phyloP scores from a whole-genome alignment of 768 basidiomycete species.

The Xanthoconium purpureum region DNA sequence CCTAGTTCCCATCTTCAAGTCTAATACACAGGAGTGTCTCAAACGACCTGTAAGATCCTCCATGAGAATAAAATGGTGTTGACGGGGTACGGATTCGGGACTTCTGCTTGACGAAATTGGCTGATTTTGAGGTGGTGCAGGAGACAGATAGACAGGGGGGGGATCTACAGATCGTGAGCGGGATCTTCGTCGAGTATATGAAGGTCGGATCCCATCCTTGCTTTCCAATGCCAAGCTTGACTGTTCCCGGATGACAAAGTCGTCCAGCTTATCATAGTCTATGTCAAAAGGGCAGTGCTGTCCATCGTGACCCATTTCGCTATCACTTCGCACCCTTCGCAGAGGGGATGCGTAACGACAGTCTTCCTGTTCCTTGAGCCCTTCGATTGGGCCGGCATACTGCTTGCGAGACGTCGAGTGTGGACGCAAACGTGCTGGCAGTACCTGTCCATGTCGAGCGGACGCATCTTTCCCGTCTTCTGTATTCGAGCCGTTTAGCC shows the following conservation, averaged over 20 bases:
- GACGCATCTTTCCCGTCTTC: conserved; percentile 58
- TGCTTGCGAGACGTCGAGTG: conserved; percentile 19
- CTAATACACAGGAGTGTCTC: conserved; percentile 91
- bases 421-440: background rate
- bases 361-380: conserved; percentile 39
- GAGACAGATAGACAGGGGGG: conserved; percentile 23
- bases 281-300: conserved; percentile 42
- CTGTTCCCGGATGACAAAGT: conserved; percentile 17
- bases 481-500: conserved; percentile 38
- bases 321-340: conserved; percentile 67
- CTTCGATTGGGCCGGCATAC: conserved; percentile 34
- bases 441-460: conserved; percentile 38
- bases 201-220: conserved; percentile 24
- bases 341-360: conserved; percentile 37
- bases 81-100: conserved; percentile 63
- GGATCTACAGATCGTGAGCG: conserved; percentile 38
- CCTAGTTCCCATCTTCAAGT: conserved; percentile 99
- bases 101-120: conserved; percentile 35
- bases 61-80: conserved; percentile 98
- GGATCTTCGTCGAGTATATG: conserved; percentile 40
- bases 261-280: conserved; percentile 34
- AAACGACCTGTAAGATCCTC: conserved; percentile 94
- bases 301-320: conserved; percentile 38
- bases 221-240: conserved; percentile 16
- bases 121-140: conserved; percentile 29